Conservation (phyloP, 2,329 filamentous ascomycete genomes). For the Apiospora malaysiana region DNA sequence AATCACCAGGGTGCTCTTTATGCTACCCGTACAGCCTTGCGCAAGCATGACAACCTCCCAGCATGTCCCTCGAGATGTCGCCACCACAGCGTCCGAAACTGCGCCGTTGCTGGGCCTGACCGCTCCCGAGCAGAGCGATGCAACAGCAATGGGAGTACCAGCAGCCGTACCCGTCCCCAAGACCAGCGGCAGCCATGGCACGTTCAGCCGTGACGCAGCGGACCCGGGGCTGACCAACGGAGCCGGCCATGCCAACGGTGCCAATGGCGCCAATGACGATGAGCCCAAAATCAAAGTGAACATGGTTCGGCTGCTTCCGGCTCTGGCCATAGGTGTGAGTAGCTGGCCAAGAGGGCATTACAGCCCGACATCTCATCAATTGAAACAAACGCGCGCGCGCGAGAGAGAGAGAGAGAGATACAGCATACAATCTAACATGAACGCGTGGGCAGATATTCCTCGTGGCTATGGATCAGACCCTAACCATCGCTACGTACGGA, state of each 20-base stretch:
- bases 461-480: conserved; percentile 76
- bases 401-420: background rate
- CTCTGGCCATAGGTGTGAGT: conserved; percentile 36
- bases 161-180: background rate
- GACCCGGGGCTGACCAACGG: conserved; percentile 21
- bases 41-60: background rate
- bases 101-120: conserved; percentile 2
- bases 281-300: conserved; percentile 34
- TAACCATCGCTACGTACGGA: conserved; percentile 79
- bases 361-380: background rate
- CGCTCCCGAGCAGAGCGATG: background rate
- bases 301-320: conserved; percentile 35
- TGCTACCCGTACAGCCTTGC: background rate
- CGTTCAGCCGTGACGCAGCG: background rate
- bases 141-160: background rate
- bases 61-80: background rate
- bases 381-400: background rate
- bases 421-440: background rate
- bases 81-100: conserved; percentile 5
- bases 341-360: background rate
- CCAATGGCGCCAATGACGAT: conserved; percentile 33
- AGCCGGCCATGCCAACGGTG: conserved; percentile 37
- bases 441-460: conserved; percentile 66
- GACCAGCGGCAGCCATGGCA: background rate
- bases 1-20: background rate